Evolutionary conservation across 2,329 filamentous ascomycete species (phyloP).

Genomic region (Ilyonectria robusta): DNA sequence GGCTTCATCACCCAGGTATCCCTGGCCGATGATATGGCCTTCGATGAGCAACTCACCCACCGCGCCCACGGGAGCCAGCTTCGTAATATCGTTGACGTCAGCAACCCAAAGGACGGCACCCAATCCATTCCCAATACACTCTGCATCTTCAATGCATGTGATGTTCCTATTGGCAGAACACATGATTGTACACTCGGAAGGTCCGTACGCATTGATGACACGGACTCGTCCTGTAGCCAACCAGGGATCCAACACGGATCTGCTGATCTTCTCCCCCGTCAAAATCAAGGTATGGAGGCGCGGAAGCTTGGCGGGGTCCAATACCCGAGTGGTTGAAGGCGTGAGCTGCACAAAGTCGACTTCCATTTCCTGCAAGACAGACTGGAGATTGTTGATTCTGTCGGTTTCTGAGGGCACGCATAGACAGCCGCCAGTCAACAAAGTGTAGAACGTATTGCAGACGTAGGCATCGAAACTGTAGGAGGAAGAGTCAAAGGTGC

Average conservation of each 20-base stretch:
- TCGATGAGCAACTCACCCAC: too few species aligned
- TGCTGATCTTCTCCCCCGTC: slow-evolving; percentile 11
- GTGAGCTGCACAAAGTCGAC: slow-evolving; percentile 41
- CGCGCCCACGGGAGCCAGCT: too few species aligned
- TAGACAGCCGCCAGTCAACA: slow-evolving; percentile 17
- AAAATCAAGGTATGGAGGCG: slow-evolving; percentile 9
- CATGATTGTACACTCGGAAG: slow-evolving; percentile 13
- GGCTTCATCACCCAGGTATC: too few species aligned
- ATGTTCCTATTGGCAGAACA: slow-evolving; percentile 17
- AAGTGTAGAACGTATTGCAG: slow-evolving; percentile 15
- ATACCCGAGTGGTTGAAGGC: slow-evolving; percentile 15
- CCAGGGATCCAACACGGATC: neutral
- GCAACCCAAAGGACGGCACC: too few species aligned
- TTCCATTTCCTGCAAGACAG: slow-evolving; percentile 52
- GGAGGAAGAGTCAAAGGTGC: slow-evolving; percentile 4
- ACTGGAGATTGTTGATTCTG: slow-evolving; percentile 35
- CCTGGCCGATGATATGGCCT: too few species aligned
- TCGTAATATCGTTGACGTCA: too few species aligned
- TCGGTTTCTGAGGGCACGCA: slow-evolving; percentile 21
- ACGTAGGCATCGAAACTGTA: slow-evolving; percentile 20
- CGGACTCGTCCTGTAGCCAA: slow-evolving; percentile 4
- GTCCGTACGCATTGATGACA: slow-evolving; percentile 35
- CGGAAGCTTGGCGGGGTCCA: slow-evolving; percentile 11
- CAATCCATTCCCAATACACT: slow-evolving; percentile 12
- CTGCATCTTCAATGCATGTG: neutral